Percentiles rank a stretch among this genome's conserved stretches.
These are phyloP conservation scores for Hericium rajendrae DNA, from an alignment of 768 basidiomycete species.

Conservation along the genomic window DNA sequence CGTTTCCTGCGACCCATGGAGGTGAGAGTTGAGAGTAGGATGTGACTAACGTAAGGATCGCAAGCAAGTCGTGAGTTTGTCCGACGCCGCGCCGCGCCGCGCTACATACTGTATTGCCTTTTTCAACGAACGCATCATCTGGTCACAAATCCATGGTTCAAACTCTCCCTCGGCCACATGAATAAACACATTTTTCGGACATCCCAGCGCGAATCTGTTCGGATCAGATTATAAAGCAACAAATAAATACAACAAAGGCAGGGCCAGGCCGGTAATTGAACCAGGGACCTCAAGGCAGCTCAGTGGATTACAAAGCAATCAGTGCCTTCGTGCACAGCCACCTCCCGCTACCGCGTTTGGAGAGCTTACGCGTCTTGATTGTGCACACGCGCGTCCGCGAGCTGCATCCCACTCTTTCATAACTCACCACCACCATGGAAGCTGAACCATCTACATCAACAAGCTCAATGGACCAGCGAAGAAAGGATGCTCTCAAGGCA, in stretches of 20 bases:
- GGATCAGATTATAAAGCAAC: too few species aligned
- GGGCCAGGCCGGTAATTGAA: slow-evolving; percentile 83
- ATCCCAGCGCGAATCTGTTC: too few species aligned
- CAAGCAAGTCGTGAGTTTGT: too few species aligned
- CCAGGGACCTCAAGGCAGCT: slow-evolving; percentile 73
- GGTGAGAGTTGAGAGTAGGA: background rate
- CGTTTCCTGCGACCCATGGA: slow-evolving; percentile 78
- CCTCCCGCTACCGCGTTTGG: background rate
- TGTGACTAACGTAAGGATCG: background rate
- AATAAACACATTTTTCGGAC: too few species aligned
- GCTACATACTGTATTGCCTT: too few species aligned
- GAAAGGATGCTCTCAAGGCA: slow-evolving; percentile 61
- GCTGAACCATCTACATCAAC: slow-evolving; percentile 24
- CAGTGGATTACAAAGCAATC: background rate
- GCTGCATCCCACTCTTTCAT: background rate
- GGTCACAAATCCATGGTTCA: too few species aligned
- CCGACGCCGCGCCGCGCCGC: too few species aligned
- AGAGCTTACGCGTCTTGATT: slow-evolving; percentile 18
- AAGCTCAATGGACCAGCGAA: slow-evolving; percentile 56
- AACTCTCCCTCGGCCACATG: too few species aligned
- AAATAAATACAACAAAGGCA: background rate
- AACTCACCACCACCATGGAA: slow-evolving; percentile 12
- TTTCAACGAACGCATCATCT: too few species aligned
- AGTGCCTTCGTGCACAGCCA: slow-evolving; percentile 12
- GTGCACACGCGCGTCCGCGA: background rate